Percentiles rank a stretch among this genome's conserved stretches.
These are phyloP conservation scores for Dorcoceras hygrometricum DNA, from an alignment of 257 asterid genomes.

Conservation along the genomic window DNA sequence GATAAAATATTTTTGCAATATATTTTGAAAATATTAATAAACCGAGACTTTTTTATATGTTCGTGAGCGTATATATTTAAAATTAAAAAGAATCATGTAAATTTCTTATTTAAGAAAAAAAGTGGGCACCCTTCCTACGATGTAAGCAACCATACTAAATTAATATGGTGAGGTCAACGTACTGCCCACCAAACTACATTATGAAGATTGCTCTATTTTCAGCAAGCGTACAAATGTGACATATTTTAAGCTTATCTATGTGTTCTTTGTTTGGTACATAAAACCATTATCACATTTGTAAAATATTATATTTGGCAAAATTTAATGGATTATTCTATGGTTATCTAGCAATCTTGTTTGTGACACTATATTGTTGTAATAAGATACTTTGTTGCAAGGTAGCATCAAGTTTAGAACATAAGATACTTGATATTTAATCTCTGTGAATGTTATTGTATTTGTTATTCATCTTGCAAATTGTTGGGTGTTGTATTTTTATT, in stretches of 20 bases:
- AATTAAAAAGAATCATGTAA: background rate
- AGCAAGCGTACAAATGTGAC: background rate
- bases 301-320: no score
- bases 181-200: constrained; percentile 26
- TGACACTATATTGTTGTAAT: no score
- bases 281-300: background rate
- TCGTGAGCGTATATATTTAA: background rate
- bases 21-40: no score
- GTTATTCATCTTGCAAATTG: background rate
- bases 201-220: background rate
- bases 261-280: background rate
- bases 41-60: no score
- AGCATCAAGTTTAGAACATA: no score
- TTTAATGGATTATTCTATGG: no score
- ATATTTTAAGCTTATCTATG: background rate
- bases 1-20: no score
- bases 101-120: no score
- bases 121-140: background rate
- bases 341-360: background rate
- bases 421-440: background rate
- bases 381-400: background rate
- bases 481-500: no score
- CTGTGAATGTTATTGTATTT: background rate
- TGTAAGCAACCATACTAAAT: no score
- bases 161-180: constrained; percentile 15